Evolutionary conservation across 164 flowering plant genomes (phyloP).

Genomic region (Vitis amurensis): DNA sequence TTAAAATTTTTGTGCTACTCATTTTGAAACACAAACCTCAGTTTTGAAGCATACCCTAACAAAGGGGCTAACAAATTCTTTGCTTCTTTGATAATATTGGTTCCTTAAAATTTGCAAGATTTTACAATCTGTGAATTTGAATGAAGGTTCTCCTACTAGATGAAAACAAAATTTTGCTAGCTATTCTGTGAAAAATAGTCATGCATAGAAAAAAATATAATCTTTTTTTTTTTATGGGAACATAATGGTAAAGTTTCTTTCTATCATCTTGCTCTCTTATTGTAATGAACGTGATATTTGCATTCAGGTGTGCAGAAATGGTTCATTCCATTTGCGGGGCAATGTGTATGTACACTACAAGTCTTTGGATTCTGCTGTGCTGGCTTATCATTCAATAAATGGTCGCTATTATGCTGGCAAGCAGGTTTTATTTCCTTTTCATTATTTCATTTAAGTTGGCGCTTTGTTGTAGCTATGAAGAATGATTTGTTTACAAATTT

Average conservation of each 20-base stretch:
- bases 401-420: conserved; percentile 96
- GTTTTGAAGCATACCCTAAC: not conserved
- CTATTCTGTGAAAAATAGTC: not conserved
- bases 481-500: not conserved
- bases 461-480: not conserved
- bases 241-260: not conserved
- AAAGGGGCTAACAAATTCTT: not conserved
- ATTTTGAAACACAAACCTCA: not conserved
- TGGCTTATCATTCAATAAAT: conserved; percentile 66
- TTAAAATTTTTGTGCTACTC: not conserved
- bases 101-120: not conserved
- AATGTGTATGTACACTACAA: conserved; percentile 91
- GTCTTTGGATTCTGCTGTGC: conserved; percentile 74
- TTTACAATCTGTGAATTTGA: not conserved
- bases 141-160: not conserved
- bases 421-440: conserved; percentile 53
- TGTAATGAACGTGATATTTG: not conserved
- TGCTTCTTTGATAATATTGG: not conserved
- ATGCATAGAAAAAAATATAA: too few relatives aligned
- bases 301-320: conserved; percentile 84
- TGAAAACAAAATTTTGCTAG: not conserved
- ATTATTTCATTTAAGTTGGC: not conserved
- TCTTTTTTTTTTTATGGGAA: too few relatives aligned
- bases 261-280: not conserved
- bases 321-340: conserved; percentile 91